These are phyloP conservation scores for Aspergillus felis DNA, from an alignment of 2,329 filamentous ascomycete species.

Conservation along the genomic window DNA sequence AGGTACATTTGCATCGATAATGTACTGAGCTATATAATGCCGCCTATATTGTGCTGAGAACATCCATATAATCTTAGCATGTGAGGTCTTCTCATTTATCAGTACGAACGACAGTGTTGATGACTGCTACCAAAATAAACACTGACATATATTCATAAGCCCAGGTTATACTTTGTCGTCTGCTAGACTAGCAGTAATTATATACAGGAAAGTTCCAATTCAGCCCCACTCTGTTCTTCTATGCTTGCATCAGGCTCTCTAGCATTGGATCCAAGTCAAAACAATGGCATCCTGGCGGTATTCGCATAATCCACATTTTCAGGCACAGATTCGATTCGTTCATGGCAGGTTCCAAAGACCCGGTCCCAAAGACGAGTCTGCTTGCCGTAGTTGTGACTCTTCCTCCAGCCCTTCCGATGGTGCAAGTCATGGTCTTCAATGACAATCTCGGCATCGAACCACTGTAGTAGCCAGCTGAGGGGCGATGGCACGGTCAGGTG, in stretches of 20 bases:
- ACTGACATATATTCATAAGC: neutral
- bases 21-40: no score
- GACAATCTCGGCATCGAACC: constrained; percentile 34
- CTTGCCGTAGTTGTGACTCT: constrained; percentile 39
- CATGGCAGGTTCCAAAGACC: constrained; percentile 32
- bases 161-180: neutral
- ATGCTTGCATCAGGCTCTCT: no score
- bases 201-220: neutral
- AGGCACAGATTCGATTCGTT: constrained; percentile 33
- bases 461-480: constrained; percentile 31
- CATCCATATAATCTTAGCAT: neutral
- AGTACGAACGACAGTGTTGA: no score
- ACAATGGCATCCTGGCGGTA: constrained; percentile 25
- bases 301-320: constrained; percentile 32
- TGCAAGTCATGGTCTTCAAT: constrained; percentile 44
- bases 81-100: no score
- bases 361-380: constrained; percentile 39
- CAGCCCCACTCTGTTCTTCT: no score
- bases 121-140: no score
- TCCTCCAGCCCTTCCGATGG: constrained; percentile 37
- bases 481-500: constrained; percentile 33
- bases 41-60: no score
- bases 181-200: neutral
- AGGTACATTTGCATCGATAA: no score
- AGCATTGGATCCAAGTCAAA: constrained; percentile 1